Conservation (phyloP, 1,284 basidiomycete genomes). For the Ceratobasidium theobromae region DNA sequence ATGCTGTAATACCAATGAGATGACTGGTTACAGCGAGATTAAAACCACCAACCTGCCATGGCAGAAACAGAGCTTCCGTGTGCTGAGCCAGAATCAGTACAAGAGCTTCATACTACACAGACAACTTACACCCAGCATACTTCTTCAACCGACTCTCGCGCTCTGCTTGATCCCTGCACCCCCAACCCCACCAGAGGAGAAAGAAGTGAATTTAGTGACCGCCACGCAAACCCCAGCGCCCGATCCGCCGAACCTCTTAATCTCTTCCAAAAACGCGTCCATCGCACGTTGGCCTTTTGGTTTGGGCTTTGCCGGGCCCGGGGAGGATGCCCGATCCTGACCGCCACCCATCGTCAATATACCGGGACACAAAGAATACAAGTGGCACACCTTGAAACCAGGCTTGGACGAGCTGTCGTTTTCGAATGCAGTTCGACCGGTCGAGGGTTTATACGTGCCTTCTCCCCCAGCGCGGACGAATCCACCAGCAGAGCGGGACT, state of each 20-base stretch:
- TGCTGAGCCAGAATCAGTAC: slow-evolving; percentile 40
- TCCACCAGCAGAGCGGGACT: slow-evolving; percentile 50
- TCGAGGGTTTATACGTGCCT: slow-evolving; percentile 51
- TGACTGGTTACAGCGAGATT: not conserved
- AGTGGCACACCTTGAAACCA: not conserved
- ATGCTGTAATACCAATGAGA: slow-evolving; percentile 51
- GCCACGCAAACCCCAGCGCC: slow-evolving; percentile 5
- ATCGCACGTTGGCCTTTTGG: slow-evolving; percentile 90
- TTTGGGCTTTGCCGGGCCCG: slow-evolving; percentile 63
- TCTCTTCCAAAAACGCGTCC: slow-evolving; percentile 90
- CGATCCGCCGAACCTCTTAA: slow-evolving; percentile 65
- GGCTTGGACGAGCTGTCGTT: slow-evolving; percentile 16
- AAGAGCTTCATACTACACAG: not conserved
- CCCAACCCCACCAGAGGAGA: not conserved
- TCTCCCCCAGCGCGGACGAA: slow-evolving; percentile 75
- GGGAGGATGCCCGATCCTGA: slow-evolving; percentile 59
- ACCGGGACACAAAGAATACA: not conserved
- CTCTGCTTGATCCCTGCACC: slow-evolving; percentile 81
- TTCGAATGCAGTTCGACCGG: slow-evolving; percentile 19
- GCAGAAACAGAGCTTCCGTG: slow-evolving; percentile 74
- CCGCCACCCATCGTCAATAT: no score
- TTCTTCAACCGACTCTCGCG: slow-evolving; percentile 80
- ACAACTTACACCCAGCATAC: slow-evolving; percentile 57
- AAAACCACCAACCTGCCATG: slow-evolving; percentile 67
- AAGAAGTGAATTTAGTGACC: slow-evolving; percentile 14